Percentiles rank a stretch among this genome's conserved stretches.
These are phyloP conservation scores for Dicorynia guianensis DNA, from an alignment of 306 rosid species.

Conservation along the genomic window DNA sequence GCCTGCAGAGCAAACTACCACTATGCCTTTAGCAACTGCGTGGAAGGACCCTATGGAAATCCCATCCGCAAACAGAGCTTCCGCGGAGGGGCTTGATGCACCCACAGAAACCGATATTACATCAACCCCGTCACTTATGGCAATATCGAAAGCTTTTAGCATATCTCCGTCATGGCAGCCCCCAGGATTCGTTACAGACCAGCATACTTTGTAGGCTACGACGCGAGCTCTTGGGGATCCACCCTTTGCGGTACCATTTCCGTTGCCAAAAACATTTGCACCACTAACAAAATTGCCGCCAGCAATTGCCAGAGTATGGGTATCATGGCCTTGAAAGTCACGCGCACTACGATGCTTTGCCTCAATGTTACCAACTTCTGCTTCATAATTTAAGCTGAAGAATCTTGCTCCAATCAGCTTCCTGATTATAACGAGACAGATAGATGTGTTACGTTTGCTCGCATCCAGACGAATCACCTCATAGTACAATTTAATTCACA, in stretches of 20 bases:
- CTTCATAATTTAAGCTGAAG: conserved; percentile 50
- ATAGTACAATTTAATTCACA: no score
- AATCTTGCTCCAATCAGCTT: conserved; percentile 81
- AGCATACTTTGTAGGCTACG: conserved; percentile 82
- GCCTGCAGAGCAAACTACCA: conserved; percentile 64
- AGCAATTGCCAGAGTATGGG: conserved; percentile 81
- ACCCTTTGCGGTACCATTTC: conserved; percentile 78
- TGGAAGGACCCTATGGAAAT: conserved; percentile 66
- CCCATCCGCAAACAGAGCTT: conserved; percentile 39
- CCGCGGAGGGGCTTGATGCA: background rate
- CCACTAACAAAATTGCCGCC: conserved; percentile 64
- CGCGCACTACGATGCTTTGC: conserved; percentile 42
- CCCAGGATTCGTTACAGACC: conserved; percentile 32
- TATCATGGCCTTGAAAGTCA: conserved; percentile 76
- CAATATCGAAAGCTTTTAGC: conserved; percentile 68
- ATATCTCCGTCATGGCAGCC: conserved; percentile 67
- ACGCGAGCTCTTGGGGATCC: conserved; percentile 82
- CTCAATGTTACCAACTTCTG: conserved; percentile 5
- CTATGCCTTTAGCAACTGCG: conserved; percentile 54
- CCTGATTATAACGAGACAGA: conserved; percentile 35
- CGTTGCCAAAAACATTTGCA: conserved; percentile 46
- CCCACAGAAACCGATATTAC: conserved; percentile 63
- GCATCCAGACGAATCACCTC: no score
- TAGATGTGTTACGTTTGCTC: no score
- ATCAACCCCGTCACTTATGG: conserved; percentile 77